Evolutionary conservation across 208 protist genomes (phyloP).

Genomic region (Wallacemonas sp.): DNA sequence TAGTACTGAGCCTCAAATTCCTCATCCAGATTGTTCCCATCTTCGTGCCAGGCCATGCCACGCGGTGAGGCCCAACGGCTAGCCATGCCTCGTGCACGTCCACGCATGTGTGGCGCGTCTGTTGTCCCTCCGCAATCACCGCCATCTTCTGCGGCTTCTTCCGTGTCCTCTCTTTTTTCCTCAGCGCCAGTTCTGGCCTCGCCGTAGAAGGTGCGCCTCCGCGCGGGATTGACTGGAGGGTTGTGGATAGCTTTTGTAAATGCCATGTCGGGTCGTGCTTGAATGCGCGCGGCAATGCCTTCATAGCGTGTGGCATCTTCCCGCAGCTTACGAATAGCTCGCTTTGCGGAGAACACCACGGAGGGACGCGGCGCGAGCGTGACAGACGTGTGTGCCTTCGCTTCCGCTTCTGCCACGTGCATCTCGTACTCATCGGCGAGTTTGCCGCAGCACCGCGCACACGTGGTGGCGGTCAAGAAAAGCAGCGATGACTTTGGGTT

Average conservation of each 20-base stretch:
- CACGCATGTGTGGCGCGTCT: no score
- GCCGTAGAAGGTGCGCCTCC: neutral
- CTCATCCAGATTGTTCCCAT: constrained; percentile 47
- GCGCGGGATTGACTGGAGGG: neutral
- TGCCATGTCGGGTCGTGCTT: constrained; percentile 66
- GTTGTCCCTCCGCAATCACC: no score
- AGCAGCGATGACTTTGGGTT: constrained; percentile 55
- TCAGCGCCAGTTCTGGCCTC: neutral
- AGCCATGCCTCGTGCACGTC: constrained; percentile 9
- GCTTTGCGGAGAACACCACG: constrained; percentile 53
- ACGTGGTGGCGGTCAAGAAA: constrained; percentile 77
- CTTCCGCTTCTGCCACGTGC: constrained; percentile 40
- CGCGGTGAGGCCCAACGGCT: neutral
- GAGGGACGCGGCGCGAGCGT: constrained; percentile 50
- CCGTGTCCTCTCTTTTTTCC: neutral
- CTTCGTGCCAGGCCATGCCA: constrained; percentile 15
- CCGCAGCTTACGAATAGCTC: constrained; percentile 68
- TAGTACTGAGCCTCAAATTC: constrained; percentile 44
- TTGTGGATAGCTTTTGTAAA: constrained; percentile 50
- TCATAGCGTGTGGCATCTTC: constrained; percentile 64
- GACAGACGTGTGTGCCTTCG: constrained; percentile 22
- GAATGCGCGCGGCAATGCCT: constrained; percentile 63
- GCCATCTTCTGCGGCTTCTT: no score
- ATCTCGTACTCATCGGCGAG: constrained; percentile 64
- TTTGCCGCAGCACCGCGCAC: constrained; percentile 35